Conservation (phyloP, 768 basidiomycete species). For the Lactarius hatsudake region DNA sequence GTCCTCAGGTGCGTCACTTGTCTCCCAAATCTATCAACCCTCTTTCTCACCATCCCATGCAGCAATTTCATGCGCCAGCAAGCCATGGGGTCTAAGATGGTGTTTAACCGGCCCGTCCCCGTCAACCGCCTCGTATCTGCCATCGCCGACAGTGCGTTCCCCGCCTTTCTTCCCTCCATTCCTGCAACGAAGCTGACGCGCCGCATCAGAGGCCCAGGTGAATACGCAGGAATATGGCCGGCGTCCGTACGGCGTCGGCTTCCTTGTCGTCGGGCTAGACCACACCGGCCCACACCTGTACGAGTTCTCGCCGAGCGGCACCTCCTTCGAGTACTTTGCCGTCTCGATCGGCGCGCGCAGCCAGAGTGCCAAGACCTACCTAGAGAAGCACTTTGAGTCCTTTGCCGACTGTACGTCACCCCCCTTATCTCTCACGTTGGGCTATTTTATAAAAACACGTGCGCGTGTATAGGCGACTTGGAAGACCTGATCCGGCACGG, state of each 20-base stretch:
- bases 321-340: conserved; percentile 96
- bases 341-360: conserved; percentile 98
- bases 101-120: conserved; percentile 92
- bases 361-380: conserved; percentile 97
- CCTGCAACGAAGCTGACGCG: not conserved
- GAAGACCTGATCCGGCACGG: conserved; percentile 92
- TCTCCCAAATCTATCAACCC: not conserved
- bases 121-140: conserved; percentile 90
- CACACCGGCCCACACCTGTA: conserved; percentile 97
- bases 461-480: conserved; percentile 55
- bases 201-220: not conserved
- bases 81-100: conserved; percentile 93
- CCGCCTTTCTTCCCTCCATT: not conserved
- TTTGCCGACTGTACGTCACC: conserved; percentile 73
- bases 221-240: conserved; percentile 33
- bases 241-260: conserved; percentile 99
- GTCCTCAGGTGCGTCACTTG: conserved; percentile 73
- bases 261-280: conserved; percentile 95
- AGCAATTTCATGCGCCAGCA: conserved; percentile 99
- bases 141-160: conserved; percentile 87
- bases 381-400: conserved; percentile 89
- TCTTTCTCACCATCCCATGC: not conserved
- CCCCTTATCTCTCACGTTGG: not conserved
- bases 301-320: conserved; percentile 97
- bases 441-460: not conserved